Evolutionary conservation across 371 early-diverging fungal genomes (phyloP), one percentile per base, ranked within the genome.

Genomic region (Haplosporangium sp.): DNA sequence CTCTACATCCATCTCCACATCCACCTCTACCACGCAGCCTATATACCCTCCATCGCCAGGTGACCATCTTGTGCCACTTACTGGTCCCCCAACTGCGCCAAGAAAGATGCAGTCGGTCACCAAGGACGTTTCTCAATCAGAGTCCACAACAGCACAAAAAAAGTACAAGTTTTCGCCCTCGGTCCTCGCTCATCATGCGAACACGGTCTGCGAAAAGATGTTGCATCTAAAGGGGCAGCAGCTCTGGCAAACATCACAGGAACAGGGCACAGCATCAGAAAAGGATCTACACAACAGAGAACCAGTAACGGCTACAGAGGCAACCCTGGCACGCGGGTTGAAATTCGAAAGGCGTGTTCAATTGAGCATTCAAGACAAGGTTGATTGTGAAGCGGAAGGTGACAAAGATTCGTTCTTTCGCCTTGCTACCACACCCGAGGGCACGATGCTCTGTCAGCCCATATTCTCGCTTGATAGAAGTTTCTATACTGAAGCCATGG

Each of bases 391-490:
- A 5, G 37, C 79, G 0, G 76, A 82, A 0, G 55, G 54, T 5
- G 75, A 71, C 38, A 55, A 51, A 14, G 82, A 82, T 13, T 77
- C 80, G 18, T 83, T 62, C 61, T 64, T 74, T 38, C 76, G 80
- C 0, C 64, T 87, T 0, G 80, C 72, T 8, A 69, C 83, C 8
- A 82, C 81, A 0, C 53, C 81, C 9, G 59, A 71, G 1, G 84
- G 83, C 5, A 77, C 81, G 0, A 81, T 82, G 12, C 69, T 87
- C 3, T 87, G 84, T 37, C 88, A 86, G 45, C 80, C 86, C 7
- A 60, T 67, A 7, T 82, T 83, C 18, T 59, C 68, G 1, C 55
- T 87, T 7, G 86, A 85, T 7, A 58, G 66, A 11, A 61, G 56
- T 6, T 84, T 85, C 61, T 86, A 86, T 63, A 62, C 69, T 13